These are phyloP conservation scores for Paralagenidium karlingii DNA, from an alignment of 352 stramenopile species.

Conservation along the genomic window DNA sequence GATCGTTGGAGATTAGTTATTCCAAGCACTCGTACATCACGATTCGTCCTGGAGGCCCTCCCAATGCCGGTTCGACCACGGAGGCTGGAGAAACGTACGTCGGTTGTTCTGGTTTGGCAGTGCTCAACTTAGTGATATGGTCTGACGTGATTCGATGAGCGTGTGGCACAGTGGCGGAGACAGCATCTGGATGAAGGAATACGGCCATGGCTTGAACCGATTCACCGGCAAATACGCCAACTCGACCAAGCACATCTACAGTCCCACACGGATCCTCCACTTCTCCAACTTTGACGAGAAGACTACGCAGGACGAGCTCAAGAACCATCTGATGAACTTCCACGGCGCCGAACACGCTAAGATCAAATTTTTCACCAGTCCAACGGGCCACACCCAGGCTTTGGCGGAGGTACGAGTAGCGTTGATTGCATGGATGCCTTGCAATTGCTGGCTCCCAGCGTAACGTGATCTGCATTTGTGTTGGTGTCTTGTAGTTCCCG, in stretches of 20 bases:
- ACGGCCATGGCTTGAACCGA: constrained; percentile 27
- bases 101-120: too few relatives aligned
- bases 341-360: constrained; percentile 25
- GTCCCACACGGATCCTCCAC: constrained; percentile 47
- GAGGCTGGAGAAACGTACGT: too few relatives aligned
- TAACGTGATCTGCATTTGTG: neutral
- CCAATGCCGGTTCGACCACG: neutral
- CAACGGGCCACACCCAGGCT: constrained; percentile 30
- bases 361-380: constrained; percentile 28
- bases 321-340: constrained; percentile 18
- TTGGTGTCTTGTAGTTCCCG: constrained; percentile 15
- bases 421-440: neutral
- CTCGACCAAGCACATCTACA: constrained; percentile 49
- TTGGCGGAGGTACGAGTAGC: constrained; percentile 19
- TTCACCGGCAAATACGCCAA: constrained; percentile 53
- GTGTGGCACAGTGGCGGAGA: too few relatives aligned
- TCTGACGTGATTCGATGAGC: neutral
- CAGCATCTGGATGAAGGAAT: constrained; percentile 38
- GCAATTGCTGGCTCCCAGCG: too few relatives aligned
- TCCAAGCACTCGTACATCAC: constrained; percentile 45
- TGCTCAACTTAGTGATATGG: neutral
- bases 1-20: constrained; percentile 46
- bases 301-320: constrained; percentile 19
- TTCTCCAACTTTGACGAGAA: constrained; percentile 42
- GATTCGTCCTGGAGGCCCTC: constrained; percentile 9